Evolutionary conservation across 106 monocot genomes (phyloP).

Genomic region (Narthecium ossifragum): DNA sequence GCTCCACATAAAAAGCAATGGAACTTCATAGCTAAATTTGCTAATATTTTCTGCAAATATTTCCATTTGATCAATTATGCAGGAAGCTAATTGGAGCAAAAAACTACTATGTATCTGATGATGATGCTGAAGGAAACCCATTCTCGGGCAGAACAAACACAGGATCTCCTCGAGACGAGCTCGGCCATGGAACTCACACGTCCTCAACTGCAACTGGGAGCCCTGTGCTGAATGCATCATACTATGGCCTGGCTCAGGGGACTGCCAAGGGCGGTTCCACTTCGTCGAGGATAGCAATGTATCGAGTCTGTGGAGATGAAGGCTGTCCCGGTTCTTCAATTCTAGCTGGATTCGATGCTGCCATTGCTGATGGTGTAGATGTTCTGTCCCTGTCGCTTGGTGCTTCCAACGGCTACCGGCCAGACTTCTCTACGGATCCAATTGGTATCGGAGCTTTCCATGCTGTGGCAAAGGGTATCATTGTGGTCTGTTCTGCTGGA

Average conservation of each 20-base stretch:
- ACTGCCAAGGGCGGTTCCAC: conserved; percentile 68
- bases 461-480: conserved; percentile 54
- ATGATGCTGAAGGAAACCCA: not conserved
- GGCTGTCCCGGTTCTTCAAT: conserved; percentile 68
- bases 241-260: conserved; percentile 64
- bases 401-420: conserved; percentile 16
- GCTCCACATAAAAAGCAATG: no score
- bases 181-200: conserved; percentile 83
- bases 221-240: conserved; percentile 35
- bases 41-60: no score
- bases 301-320: conserved; percentile 35
- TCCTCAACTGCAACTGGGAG: conserved; percentile 68
- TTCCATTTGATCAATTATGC: not conserved
- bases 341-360: conserved; percentile 63
- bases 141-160: not conserved
- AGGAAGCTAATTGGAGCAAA: conserved; percentile 86
- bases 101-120: no score
- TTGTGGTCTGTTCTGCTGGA: conserved; percentile 78
- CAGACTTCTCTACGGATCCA: conserved; percentile 45
- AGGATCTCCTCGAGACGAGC: conserved; percentile 45
- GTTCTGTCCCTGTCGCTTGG: conserved; percentile 70
- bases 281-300: conserved; percentile 56
- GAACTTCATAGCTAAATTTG: no score
- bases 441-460: conserved; percentile 85
- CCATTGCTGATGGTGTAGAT: conserved; percentile 62